Base-by-base conservation (phyloP, 306 rosid genomes). In the Castanopsis chinensis region DNA sequence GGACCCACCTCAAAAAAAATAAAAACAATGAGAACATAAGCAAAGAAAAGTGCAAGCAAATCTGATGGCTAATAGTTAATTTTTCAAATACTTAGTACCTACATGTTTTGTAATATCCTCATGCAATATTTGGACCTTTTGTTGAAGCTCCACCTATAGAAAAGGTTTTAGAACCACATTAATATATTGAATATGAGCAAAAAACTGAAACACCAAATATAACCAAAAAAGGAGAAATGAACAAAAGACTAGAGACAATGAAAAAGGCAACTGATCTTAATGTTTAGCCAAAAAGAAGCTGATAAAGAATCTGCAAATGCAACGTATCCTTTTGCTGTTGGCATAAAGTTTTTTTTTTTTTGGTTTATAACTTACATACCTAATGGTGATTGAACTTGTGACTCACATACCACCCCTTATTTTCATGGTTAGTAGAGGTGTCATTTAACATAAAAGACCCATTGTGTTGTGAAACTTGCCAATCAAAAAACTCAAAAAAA, bases 21-120 rank as follows among this genome's bases (percentile, higher is more conserved):
- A 65, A 65, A 65, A 18, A 65, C n/a, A 59, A 20, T 59, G 25
- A 67, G 4, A 32, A 18, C 28, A 27, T 69, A 80, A 71, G 52
- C 25, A 35, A 4, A 45, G 14, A 45, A 64, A 41, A 51, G 28
- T 33, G 72, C 52, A 63, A 75, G 33, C 19, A 5, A 43, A 25
- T 21, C 71, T 59, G 18, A 13, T 7, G 25, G 32, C 35, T 27
- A 35, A 73, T 59, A 73, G 70, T 60, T 54, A 65, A 64, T 32
- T 71, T 58, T 63, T 59, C 74, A 52, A 28, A n/a, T 49, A 54
- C 17, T 67, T 17, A 59, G 76, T 52, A 89, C 94, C 13, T 87
- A 94, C 97, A 85, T 94, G 94, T 75, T 88, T 92, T 33, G 92
- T 92, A 55, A 91, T 82, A 89, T 91, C 93, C 89, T 84, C 89